Conservation (phyloP, 352 stramenopile species). For the Phytophthora agathidicida region DNA sequence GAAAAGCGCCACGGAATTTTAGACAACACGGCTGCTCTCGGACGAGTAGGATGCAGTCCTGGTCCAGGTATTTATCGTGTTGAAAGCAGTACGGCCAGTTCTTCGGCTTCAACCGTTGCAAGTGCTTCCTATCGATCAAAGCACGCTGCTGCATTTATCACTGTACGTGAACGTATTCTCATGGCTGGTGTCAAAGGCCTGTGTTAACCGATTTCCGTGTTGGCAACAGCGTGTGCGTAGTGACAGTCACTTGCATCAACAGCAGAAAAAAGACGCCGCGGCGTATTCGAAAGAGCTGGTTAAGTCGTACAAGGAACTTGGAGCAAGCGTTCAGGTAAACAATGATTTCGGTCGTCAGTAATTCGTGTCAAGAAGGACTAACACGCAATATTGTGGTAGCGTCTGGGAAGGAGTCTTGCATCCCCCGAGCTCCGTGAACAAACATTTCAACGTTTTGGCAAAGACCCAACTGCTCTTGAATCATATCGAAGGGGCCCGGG, state of each 20-base stretch:
- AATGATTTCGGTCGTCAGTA: not conserved
- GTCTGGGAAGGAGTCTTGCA: conserved; percentile 42
- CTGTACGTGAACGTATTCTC: conserved; percentile 15
- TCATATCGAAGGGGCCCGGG: conserved; percentile 37
- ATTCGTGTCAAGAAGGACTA: too few relatives aligned
- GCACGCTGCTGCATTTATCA: conserved; percentile 39
- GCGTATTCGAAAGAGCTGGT: conserved; percentile 57
- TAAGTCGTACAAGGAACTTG: conserved; percentile 56
- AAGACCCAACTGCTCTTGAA: conserved; percentile 22
- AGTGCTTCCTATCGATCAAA: conserved; percentile 35
- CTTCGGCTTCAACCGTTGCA: conserved; percentile 22
- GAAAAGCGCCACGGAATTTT: conserved; percentile 54
- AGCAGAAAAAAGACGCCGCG: conserved; percentile 27
- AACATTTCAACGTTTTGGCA: conserved; percentile 46
- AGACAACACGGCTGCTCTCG: conserved; percentile 33
- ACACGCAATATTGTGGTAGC: conserved; percentile 6
- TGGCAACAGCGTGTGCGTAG: conserved; percentile 40
- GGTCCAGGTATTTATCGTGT: conserved; percentile 28
- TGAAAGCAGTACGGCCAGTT: conserved; percentile 17
- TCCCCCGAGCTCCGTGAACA: conserved; percentile 32
- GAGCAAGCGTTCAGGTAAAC: conserved; percentile 40
- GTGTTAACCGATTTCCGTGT: not conserved
- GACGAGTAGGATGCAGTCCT: conserved; percentile 24
- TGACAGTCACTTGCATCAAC: conserved; percentile 40
- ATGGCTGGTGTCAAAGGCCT: not conserved